A percentile compares a stretch with the other conserved stretches of the same genome.
These are phyloP conservation scores for Lachancea waltii DNA, from an alignment of 805 yeast species.

Conservation along the genomic window DNA sequence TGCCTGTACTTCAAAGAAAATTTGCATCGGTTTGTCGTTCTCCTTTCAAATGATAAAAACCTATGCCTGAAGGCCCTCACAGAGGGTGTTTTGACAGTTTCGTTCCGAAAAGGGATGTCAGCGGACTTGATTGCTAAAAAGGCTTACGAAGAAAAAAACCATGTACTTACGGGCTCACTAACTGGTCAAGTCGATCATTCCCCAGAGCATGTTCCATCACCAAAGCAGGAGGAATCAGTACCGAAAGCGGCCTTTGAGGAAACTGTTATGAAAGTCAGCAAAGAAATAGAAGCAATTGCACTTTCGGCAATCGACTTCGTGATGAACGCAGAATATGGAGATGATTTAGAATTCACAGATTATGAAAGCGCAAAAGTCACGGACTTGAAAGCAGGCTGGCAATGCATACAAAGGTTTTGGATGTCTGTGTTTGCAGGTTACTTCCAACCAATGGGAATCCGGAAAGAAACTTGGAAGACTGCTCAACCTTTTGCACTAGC, in stretches of 20 bases:
- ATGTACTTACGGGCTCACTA: too few relatives aligned
- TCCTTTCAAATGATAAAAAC: constrained; percentile 79
- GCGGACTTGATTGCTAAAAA: constrained; percentile 40
- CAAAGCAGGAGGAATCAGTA: too few relatives aligned
- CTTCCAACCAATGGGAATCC: constrained; percentile 30
- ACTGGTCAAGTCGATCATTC: too few relatives aligned
- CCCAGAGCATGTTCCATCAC: too few relatives aligned
- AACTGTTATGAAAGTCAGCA: constrained; percentile 14
- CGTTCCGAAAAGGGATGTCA: constrained; percentile 39
- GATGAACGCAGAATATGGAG: constrained; percentile 50
- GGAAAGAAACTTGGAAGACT: constrained; percentile 23
- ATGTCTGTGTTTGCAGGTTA: constrained; percentile 52
- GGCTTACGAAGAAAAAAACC: constrained; percentile 37
- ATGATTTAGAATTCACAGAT: constrained; percentile 45
- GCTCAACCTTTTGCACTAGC: constrained; percentile 18
- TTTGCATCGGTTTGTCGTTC: constrained; percentile 42
- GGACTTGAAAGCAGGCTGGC: constrained; percentile 39
- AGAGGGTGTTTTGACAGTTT: constrained; percentile 58
- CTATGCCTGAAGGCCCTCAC: constrained; percentile 71
- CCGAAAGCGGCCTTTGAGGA: too few relatives aligned
- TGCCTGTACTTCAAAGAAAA: constrained; percentile 54
- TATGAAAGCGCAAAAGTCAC: constrained; percentile 36
- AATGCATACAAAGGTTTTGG: constrained; percentile 42
- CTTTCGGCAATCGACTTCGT: constrained; percentile 44
- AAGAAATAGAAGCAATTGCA: constrained; percentile 38